A percentile compares a stretch with the other conserved stretches of the same genome.
These are phyloP conservation scores for Xerocomellus intermedius DNA, from an alignment of 768 basidiomycete genomes.

Conservation along the genomic window DNA sequence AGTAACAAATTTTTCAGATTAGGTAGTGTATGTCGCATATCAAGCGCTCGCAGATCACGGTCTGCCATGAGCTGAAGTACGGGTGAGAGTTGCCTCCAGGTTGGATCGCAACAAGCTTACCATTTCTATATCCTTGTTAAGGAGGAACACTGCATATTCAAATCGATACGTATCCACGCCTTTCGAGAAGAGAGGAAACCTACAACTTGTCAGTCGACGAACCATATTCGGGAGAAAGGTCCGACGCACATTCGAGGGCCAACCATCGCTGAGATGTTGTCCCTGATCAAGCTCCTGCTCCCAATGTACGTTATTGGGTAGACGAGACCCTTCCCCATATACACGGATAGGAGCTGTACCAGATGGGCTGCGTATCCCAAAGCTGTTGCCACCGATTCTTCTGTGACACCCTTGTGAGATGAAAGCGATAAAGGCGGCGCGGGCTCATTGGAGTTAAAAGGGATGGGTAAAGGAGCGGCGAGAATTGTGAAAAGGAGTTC, in stretches of 20 bases:
- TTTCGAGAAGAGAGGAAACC: constrained; percentile 93
- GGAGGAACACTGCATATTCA: constrained; percentile 94
- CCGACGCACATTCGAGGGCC: constrained; percentile 84
- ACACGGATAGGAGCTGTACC: constrained; percentile 76
- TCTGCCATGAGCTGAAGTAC: constrained; percentile 79
- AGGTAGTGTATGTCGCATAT: constrained; percentile 93
- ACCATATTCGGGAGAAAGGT: constrained; percentile 1
- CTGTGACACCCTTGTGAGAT: constrained; percentile 69
- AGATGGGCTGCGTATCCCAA: constrained; percentile 89
- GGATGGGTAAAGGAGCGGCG: constrained; percentile 88
- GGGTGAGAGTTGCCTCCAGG: constrained; percentile 2
- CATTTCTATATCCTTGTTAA: constrained; percentile 98
- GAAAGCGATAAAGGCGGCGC: constrained; percentile 76
- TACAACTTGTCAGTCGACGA: constrained; percentile 32
- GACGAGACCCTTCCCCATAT: constrained; percentile 70
- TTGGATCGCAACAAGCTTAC: constrained; percentile 37
- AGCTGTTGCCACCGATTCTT: constrained; percentile 85
- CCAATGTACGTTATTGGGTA: constrained; percentile 92
- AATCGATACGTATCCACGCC: constrained; percentile 97
- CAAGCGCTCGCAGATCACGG: constrained; percentile 82
- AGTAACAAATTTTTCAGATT: constrained; percentile 94
- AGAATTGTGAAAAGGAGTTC: constrained; percentile 90
- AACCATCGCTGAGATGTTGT: constrained; percentile 92
- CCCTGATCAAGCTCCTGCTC: constrained; percentile 86
- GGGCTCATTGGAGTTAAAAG: constrained; percentile 67